phyloP scores from a whole-genome alignment of 2,329 filamentous ascomycete species.

The Dryadomyces sulphureus region DNA sequence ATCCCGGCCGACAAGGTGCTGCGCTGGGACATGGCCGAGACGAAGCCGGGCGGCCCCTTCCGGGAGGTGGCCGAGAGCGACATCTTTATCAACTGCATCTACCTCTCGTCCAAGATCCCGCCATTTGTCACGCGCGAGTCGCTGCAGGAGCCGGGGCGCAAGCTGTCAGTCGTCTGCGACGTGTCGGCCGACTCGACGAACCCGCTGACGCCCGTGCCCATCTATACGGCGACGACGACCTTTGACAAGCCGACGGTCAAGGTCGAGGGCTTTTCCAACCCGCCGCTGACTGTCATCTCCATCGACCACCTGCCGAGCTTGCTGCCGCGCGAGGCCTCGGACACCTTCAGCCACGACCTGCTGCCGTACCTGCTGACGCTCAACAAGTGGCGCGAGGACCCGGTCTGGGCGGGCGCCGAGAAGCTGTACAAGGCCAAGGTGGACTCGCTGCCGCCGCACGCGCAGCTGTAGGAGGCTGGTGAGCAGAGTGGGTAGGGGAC shows the following conservation, averaged over 20 bases:
- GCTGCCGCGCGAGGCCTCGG: slow-evolving; percentile 72
- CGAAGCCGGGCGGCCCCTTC: slow-evolving; percentile 61
- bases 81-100: slow-evolving; percentile 82
- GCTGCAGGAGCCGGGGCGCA: slow-evolving; percentile 52
- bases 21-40: slow-evolving; percentile 66
- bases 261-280: slow-evolving; percentile 27
- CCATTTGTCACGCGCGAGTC: slow-evolving; percentile 64
- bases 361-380: slow-evolving; percentile 64
- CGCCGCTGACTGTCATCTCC: slow-evolving; percentile 64
- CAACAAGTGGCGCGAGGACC: slow-evolving; percentile 55
- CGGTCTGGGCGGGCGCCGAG: slow-evolving; percentile 77
- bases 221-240: slow-evolving; percentile 74
- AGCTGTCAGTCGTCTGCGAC: slow-evolving; percentile 68
- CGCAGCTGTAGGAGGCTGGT: too few relatives aligned
- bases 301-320: slow-evolving; percentile 78
- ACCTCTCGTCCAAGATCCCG: slow-evolving; percentile 59
- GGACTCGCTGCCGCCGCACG: too few relatives aligned
- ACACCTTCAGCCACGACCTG: slow-evolving; percentile 65
- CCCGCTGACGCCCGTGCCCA: slow-evolving; percentile 48
- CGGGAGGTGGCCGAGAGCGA: slow-evolving; percentile 60
- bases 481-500: too few relatives aligned
- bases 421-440: too few relatives aligned
- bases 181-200: slow-evolving; percentile 64
- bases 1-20: slow-evolving; percentile 53
- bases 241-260: slow-evolving; percentile 73